A percentile compares a stretch with the other conserved stretches of the same genome.
phyloP scores from a whole-genome alignment of 2,329 filamentous ascomycete species.

The Tetracladium maxilliforme region DNA sequence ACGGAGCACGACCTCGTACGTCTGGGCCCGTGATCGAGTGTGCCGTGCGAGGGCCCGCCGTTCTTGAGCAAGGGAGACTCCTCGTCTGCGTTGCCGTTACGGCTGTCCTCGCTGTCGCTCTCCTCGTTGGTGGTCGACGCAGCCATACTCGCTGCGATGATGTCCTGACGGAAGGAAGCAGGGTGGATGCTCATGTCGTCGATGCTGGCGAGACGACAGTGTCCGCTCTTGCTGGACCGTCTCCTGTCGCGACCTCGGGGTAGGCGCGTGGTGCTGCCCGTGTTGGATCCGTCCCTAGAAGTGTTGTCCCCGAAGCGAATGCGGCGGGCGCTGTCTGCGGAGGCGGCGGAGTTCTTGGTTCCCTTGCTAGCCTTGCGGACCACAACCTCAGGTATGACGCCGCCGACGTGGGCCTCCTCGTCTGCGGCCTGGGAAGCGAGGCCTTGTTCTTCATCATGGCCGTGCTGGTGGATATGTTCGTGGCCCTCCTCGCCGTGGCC shows the following conservation, averaged over 20 bases:
- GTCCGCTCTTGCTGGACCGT: slow-evolving; percentile 31
- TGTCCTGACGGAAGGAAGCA: slow-evolving; percentile 79
- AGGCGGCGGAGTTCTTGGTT: slow-evolving; percentile 12
- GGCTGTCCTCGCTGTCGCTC: slow-evolving; percentile 31
- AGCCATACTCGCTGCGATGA: slow-evolving; percentile 78
- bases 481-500: slow-evolving; percentile 21
- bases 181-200: slow-evolving; percentile 72
- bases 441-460: slow-evolving; percentile 14
- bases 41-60: slow-evolving; percentile 13
- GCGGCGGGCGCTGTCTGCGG: slow-evolving; percentile 19
- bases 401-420: slow-evolving; percentile 40
- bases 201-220: slow-evolving; percentile 48
- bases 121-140: slow-evolving; percentile 40
- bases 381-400: slow-evolving; percentile 47
- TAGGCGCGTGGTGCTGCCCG: slow-evolving; percentile 8
- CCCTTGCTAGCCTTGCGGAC: slow-evolving; percentile 29
- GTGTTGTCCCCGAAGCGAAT: slow-evolving; percentile 22
- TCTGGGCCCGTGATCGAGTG: slow-evolving; percentile 19
- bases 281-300: slow-evolving; percentile 12
- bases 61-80: slow-evolving; percentile 31
- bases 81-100: slow-evolving; percentile 28
- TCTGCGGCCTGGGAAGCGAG: slow-evolving; percentile 29
- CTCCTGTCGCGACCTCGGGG: slow-evolving; percentile 12
- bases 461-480: slow-evolving; percentile 11
- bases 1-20: no score